Evolutionary conservation across 2,329 filamentous ascomycete species (phyloP).

Genomic region (Bipolaris cookei): DNA sequence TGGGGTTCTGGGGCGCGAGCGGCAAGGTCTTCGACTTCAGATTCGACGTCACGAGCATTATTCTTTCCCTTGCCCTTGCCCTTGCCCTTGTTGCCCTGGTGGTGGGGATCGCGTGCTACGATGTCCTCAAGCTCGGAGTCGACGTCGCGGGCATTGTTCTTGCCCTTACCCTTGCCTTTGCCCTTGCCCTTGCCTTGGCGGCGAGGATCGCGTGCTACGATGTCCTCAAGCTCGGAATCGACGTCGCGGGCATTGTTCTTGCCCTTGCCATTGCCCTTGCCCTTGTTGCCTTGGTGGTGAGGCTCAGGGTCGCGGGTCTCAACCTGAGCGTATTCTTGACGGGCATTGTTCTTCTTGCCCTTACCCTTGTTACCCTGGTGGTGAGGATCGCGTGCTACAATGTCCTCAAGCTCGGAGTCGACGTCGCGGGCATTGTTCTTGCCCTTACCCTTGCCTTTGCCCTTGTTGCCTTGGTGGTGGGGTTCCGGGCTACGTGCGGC

Average conservation of each 20-base stretch:
- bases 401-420: no score
- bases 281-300: conserved; percentile 2
- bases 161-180: conserved; percentile 18
- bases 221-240: neutral
- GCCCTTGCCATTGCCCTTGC: neutral
- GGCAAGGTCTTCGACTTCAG: conserved; percentile 1
- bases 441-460: no score
- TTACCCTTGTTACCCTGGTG: conserved; percentile 19
- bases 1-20: neutral
- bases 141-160: conserved; percentile 3
- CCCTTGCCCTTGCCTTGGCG: conserved; percentile 1
- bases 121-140: neutral
- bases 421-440: no score
- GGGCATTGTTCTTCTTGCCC: conserved; percentile 12
- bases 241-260: neutral
- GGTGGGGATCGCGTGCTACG: neutral
- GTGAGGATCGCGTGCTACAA: no score
- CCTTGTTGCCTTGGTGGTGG: neutral
- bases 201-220: neutral
- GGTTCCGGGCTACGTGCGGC: neutral
- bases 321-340: neutral
- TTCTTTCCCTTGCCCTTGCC: conserved; percentile 21
- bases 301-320: conserved; percentile 5
- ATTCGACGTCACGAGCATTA: neutral
- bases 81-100: neutral